phyloP scores from a whole-genome alignment of 2,329 filamentous ascomycete genomes.

The Penicillium sp. region DNA sequence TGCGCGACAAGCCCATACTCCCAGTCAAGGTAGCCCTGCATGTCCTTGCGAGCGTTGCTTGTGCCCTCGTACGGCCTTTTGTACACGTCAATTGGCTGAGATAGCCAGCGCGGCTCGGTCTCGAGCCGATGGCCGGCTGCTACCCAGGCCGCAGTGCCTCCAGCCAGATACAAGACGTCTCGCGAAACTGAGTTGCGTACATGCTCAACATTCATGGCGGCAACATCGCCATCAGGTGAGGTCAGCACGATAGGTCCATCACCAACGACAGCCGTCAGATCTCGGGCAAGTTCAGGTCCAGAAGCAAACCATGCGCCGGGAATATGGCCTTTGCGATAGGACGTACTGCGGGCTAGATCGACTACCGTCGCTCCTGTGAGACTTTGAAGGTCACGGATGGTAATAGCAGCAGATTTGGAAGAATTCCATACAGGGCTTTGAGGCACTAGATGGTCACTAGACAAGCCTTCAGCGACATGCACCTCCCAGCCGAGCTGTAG shows the following conservation, averaged over 20 bases:
- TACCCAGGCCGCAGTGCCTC: slow-evolving; percentile 26
- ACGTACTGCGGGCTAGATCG: slow-evolving; percentile 27
- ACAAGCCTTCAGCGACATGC: slow-evolving; percentile 20
- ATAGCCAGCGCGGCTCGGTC: slow-evolving; percentile 25
- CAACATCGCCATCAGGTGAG: slow-evolving; percentile 3
- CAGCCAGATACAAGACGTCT: slow-evolving; percentile 20
- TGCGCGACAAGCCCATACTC: slow-evolving; percentile 30
- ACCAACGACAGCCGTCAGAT: slow-evolving; percentile 17
- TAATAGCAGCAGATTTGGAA: neutral
- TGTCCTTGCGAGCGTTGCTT: slow-evolving; percentile 24
- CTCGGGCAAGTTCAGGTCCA: slow-evolving; percentile 27
- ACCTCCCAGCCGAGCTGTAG: slow-evolving; percentile 31
- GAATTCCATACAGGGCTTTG: neutral
- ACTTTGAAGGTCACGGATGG: slow-evolving; percentile 14
- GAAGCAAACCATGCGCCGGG: slow-evolving; percentile 28
- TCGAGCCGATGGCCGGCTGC: slow-evolving; percentile 20
- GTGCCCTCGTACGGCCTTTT: slow-evolving; percentile 31
- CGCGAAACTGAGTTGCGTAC: slow-evolving; percentile 3
- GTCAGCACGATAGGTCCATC: slow-evolving; percentile 24
- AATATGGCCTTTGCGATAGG: slow-evolving; percentile 28
- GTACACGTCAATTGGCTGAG: slow-evolving; percentile 30
- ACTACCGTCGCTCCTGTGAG: slow-evolving; percentile 19
- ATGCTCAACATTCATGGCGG: neutral
- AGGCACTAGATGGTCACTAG: slow-evolving; percentile 6
- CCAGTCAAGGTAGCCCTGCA: slow-evolving; percentile 32